phyloP scores from a whole-genome alignment of 108 stramenopile genomes.

The Nannochloropsis salina region DNA sequence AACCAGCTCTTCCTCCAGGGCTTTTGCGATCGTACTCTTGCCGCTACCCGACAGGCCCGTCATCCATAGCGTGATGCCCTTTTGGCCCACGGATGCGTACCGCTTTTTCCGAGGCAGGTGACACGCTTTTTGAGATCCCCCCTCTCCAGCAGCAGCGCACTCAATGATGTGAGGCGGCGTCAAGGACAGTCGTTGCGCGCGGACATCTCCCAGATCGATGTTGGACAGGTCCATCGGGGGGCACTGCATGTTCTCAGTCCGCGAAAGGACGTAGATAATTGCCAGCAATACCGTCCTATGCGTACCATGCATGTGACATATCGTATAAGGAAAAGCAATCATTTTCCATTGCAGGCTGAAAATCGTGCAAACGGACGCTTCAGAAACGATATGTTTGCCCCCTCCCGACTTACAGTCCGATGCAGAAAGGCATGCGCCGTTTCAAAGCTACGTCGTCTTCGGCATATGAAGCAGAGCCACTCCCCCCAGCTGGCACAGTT shows the following conservation, averaged over 20 bases:
- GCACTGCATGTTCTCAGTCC: slow-evolving; percentile 22
- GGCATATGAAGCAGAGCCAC: neutral
- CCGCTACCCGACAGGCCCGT: slow-evolving; percentile 89
- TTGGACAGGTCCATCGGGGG: slow-evolving; percentile 31
- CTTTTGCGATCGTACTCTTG: slow-evolving; percentile 94
- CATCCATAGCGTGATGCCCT: slow-evolving; percentile 97
- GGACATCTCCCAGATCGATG: slow-evolving; percentile 68
- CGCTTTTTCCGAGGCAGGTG: slow-evolving; percentile 76
- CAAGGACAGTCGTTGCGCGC: slow-evolving; percentile 63
- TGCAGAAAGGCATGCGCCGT: slow-evolving; percentile 51
- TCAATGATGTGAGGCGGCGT: slow-evolving; percentile 96
- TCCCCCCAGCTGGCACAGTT: neutral
- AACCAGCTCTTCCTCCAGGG: slow-evolving; percentile 86
- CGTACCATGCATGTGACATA: too few relatives aligned
- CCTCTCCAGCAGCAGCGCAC: slow-evolving; percentile 77
- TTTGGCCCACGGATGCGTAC: slow-evolving; percentile 82
- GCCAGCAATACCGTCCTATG: slow-evolving; percentile 45
- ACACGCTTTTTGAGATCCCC: slow-evolving; percentile 82
- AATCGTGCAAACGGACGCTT: too few relatives aligned
- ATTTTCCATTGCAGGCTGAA: too few relatives aligned
- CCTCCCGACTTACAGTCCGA: slow-evolving; percentile 26
- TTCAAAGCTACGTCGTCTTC: slow-evolving; percentile 31
- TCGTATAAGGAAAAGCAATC: too few relatives aligned
- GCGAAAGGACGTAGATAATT: slow-evolving; percentile 46
- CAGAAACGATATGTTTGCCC: too few relatives aligned